phyloP scores from a whole-genome alignment of 345 rosid species.

The Angophora floribunda region DNA sequence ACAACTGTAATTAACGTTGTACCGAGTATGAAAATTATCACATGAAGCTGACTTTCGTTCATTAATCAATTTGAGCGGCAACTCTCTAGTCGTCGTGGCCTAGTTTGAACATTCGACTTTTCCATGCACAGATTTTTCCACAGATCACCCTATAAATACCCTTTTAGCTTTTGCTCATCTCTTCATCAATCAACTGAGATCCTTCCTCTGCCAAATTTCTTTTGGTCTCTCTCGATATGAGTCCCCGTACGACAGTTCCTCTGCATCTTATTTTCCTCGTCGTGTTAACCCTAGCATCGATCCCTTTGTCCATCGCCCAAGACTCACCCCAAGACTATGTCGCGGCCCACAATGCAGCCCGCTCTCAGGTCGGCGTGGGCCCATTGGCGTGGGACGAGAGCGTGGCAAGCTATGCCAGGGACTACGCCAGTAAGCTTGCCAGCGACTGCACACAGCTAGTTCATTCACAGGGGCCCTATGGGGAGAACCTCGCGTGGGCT shows the following conservation, averaged over 20 bases:
- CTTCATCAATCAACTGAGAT: not conserved
- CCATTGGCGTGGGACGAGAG: not conserved
- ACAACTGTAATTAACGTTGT: too few relatives aligned
- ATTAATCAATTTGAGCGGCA: not conserved
- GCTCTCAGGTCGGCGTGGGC: not conserved
- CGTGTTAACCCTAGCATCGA: not conserved
- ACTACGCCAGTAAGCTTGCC: not conserved
- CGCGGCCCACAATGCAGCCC: not conserved
- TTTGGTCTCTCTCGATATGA: not conserved
- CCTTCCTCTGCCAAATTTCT: not conserved
- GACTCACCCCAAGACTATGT: not conserved
- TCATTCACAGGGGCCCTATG: not conserved
- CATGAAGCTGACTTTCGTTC: not conserved
- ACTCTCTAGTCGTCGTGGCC: not conserved
- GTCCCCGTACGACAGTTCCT: not conserved
- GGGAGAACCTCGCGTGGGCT: not conserved
- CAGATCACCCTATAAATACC: not conserved
- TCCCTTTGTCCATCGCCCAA: not conserved
- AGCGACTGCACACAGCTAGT: not conserved
- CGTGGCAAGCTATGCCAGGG: not conserved
- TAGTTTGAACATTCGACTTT: not conserved
- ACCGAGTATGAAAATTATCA: not conserved
- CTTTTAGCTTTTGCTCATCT: not conserved
- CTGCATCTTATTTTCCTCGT: not conserved
- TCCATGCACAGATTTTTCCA: not conserved